Evolutionary conservation across 1,139 yeast genomes (phyloP), one percentile per base, ranked within the genome.

Genomic region (Suhomyces chickasaworum): DNA sequence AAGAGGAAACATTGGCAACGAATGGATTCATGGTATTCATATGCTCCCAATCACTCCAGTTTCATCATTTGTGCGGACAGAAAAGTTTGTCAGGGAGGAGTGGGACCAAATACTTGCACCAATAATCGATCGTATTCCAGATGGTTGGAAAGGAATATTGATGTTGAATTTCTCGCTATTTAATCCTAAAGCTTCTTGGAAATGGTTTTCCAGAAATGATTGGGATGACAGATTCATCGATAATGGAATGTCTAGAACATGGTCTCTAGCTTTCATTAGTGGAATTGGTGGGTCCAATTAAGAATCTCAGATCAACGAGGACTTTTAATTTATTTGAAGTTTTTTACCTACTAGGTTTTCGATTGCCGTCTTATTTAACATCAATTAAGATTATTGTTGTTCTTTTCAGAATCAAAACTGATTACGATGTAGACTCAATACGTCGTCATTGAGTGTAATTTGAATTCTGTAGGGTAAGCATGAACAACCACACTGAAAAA

Each of bases 11-110:
- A 64, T 72, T 43, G 73, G 64, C 2, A 72, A 71, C 48, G 77
- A 73, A 53, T 73, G 76, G 74, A 71, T 74, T 35, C 78, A 74
- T 54, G 79, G 79, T 3, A 74, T 74, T 37, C 78, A 74, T 50
- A 74, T 74, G 78, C 53, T 74, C 13, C 79, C 79, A 3, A 71
- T 71, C 17, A 74, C 78, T 0, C 77, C 78, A 1, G 56, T 70
- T 8, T 72, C 77, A 1, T 68, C 75, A 1, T 73, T 65, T 50
- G 67, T 73, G 13, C 56, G 79, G 45, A 53, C 59, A 7, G 61
- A 63, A 5, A 56, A 53, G 18, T 74, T 71, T 60, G 78, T 73
- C 1, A 56, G 58, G 48, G 74, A 74, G 55, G 78, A 74, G 54
- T 74, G 79, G 79, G 66, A 68, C 22, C 69, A 64, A 46, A 68